Base-by-base conservation (phyloP, 2,329 filamentous ascomycete genomes). In the Colletotrichum sp. region DNA sequence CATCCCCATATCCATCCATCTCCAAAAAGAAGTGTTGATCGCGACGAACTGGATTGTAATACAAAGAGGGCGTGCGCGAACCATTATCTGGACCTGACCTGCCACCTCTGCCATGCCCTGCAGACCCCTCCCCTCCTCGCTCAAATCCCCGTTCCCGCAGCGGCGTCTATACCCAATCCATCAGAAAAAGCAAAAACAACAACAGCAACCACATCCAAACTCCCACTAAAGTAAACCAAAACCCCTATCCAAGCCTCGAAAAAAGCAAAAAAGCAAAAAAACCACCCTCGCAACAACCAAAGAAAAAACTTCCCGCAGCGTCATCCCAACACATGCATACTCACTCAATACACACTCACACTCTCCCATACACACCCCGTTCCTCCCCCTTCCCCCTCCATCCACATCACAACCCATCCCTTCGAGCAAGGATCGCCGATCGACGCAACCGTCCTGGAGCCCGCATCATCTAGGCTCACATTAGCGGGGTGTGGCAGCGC, bases 381-480 rank as follows among this genome's bases (percentile, higher is more conserved):
- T 65, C 59, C 57, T 28, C n/a, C 27, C 27, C 34, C 36, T 15
- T 30, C 27, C 36, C 39, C 27, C 34, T 66, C 59, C 59, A 61
- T 61, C 59, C 59, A 63, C 61, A 22, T 48, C 39, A 39, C 39
- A 48, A n/a, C 39, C 25, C 64, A 44, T 68, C 68, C 68, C 68
- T 70, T 68, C 52, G 44, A 52, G 67, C 67, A 69, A 70, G 68
- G 68, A 48, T 70, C 68, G 68, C 34, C 68, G 68, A 70, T 70
- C 68, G 68, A 70, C 57, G 68, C 68, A 70, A 70, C 36, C 68
- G 68, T 70, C 68, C 57, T 70, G 25, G 44, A 70, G 68, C 68
- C 68, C 55, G 68, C 68, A 70, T 70, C 68, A 70, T 70, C 68
- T 70, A 63, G n/a, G 68, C 57, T 60, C 27, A 44, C 55, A 63